phyloP scores from a whole-genome alignment of 257 asterid genomes.

The Scutellaria barbata region DNA sequence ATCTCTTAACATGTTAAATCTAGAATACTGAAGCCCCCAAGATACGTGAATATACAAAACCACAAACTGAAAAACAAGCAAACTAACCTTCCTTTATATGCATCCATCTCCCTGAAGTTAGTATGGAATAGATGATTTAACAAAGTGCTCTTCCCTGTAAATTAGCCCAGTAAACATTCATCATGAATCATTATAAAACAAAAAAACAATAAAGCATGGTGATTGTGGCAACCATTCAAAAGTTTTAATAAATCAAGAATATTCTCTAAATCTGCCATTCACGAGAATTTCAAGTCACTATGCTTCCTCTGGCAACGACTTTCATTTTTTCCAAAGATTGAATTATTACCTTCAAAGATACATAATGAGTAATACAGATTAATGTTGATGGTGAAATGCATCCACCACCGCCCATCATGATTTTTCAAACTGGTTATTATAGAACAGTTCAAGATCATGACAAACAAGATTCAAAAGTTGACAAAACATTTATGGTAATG shows the following conservation, averaged over 20 bases:
- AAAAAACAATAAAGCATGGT: no score
- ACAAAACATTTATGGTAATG: not conserved
- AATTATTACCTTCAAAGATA: no score
- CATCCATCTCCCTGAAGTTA: conserved; percentile 53
- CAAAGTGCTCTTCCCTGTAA: conserved; percentile 53
- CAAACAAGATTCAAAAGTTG: no score
- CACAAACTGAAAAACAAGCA: not conserved
- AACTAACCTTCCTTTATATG: conserved; percentile 44
- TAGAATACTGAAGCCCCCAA: conserved; percentile 2
- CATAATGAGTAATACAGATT: not conserved
- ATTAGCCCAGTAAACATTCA: conserved; percentile 8
- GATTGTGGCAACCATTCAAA: conserved; percentile 10
- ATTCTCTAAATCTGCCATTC: not conserved
- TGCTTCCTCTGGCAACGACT: no score
- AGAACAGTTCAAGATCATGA: no score
- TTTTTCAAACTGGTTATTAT: no score
- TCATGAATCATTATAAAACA: not conserved
- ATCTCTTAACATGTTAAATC: not conserved
- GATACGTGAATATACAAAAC: not conserved
- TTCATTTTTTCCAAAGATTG: no score
- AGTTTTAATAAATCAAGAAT: not conserved
- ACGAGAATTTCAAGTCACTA: conserved; percentile 12
- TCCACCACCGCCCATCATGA: conserved; percentile 10
- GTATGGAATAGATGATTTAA: conserved; percentile 51
- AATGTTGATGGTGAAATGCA: not conserved